These are phyloP conservation scores for Alternaria infectoria DNA, from an alignment of 2,329 filamentous ascomycete genomes.

Conservation along the genomic window DNA sequence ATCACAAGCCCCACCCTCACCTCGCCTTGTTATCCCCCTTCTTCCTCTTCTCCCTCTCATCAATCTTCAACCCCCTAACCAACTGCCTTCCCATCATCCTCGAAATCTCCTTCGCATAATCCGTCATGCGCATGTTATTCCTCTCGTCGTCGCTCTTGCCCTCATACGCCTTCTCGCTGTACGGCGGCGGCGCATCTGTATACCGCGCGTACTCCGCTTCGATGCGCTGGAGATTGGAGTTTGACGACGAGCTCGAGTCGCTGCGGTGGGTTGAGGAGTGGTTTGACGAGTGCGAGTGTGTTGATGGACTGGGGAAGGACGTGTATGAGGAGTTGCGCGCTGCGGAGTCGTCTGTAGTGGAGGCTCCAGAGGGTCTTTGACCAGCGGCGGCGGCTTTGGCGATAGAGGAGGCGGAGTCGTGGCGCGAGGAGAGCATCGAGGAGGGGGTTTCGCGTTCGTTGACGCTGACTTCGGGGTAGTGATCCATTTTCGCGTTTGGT, in stretches of 20 bases:
- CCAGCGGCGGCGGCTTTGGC: conserved; percentile 6
- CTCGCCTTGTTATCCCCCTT: neutral
- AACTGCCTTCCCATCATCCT: conserved; percentile 37
- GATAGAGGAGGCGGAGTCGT: conserved; percentile 25
- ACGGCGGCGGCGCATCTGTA: conserved; percentile 29
- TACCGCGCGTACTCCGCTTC: conserved; percentile 27
- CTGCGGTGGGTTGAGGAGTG: conserved; percentile 4
- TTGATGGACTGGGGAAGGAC: conserved; percentile 19
- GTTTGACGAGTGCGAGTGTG: conserved; percentile 10
- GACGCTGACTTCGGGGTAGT: conserved; percentile 31
- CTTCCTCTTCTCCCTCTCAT: conserved; percentile 12
- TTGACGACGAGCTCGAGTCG: conserved; percentile 8
- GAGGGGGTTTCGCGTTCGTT: conserved; percentile 25
- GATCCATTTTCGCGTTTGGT: conserved; percentile 23
- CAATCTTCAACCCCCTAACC: conserved; percentile 25
- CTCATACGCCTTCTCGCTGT: conserved; percentile 28
- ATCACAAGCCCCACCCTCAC: neutral
- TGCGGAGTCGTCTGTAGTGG: neutral
- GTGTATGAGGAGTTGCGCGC: conserved; percentile 8
- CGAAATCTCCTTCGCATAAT: conserved; percentile 37
- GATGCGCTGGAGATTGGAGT: conserved; percentile 12
- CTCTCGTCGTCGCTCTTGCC: conserved; percentile 32
- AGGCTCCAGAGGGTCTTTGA: neutral
- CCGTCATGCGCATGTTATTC: conserved; percentile 27
- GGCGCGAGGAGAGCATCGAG: conserved; percentile 17